phyloP scores from a whole-genome alignment of 2,329 filamentous ascomycete species.

The Epichloe coenophiala region DNA sequence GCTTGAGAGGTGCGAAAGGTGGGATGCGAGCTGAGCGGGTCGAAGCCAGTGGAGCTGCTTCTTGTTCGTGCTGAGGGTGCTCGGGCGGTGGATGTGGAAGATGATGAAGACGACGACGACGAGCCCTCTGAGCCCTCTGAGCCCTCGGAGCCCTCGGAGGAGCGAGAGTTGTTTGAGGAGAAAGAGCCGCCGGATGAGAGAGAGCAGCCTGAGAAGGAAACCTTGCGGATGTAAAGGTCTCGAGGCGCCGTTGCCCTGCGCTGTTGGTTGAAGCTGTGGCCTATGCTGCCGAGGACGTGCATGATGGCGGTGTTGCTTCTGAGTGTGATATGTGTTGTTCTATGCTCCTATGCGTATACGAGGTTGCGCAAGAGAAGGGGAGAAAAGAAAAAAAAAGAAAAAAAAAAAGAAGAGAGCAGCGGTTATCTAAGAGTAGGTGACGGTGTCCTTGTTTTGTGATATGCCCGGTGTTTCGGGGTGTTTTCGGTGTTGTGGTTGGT shows the following conservation, averaged over 20 bases:
- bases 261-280: conserved; percentile 22
- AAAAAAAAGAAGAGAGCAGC: too few species aligned
- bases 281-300: conserved; percentile 18
- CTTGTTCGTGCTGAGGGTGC: conserved; percentile 11
- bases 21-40: conserved; percentile 22
- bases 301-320: conserved; percentile 13
- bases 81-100: conserved; percentile 16
- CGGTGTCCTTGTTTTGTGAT: not conserved
- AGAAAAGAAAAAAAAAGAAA: too few species aligned
- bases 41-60: conserved; percentile 15
- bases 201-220: conserved; percentile 27
- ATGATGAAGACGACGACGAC: conserved; percentile 16
- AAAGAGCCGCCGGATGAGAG: conserved; percentile 24
- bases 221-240: conserved; percentile 27
- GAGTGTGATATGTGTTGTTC: not conserved
- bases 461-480: too few species aligned
- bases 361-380: too few species aligned
- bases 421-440: too few species aligned
- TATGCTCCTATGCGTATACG: too few species aligned
- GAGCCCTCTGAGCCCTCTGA: conserved; percentile 4
- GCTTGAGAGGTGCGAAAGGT: conserved; percentile 21
- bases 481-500: too few species aligned
- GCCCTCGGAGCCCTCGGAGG: conserved; percentile 15
- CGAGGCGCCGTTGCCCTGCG: conserved; percentile 22
- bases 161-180: conserved; percentile 26